Evolutionary conservation across 192 early-diverging fungal species (phyloP).

Genomic region (Coemansia sp.): DNA sequence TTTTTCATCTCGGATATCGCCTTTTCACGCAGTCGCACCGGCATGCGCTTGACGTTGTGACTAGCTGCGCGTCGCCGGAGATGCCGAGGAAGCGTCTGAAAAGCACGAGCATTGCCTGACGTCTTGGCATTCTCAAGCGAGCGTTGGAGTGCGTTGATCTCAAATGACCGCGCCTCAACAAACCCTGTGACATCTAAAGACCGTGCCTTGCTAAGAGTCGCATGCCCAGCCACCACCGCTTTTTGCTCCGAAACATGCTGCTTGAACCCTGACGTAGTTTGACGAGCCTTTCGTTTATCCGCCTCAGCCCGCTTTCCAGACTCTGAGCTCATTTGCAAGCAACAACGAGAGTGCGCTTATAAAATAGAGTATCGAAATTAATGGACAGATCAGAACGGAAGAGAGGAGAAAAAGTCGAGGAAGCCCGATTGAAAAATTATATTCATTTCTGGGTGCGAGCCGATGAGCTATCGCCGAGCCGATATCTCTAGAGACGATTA

Average conservation of each 20-base stretch:
- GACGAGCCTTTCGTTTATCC: constrained; percentile 20
- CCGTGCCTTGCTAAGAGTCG: constrained; percentile 49
- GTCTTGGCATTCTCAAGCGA: constrained; percentile 68
- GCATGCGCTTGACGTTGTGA: constrained; percentile 94
- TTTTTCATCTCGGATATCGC: constrained; percentile 74
- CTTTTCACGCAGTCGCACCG: constrained; percentile 74
- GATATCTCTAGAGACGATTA: neutral
- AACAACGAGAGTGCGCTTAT: neutral
- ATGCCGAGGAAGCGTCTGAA: constrained; percentile 90
- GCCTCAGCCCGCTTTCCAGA: neutral
- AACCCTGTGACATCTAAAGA: constrained; percentile 46
- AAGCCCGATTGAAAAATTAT: neutral
- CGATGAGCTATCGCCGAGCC: neutral
- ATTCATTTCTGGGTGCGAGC: neutral
- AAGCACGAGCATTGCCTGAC: constrained; percentile 67
- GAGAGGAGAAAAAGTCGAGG: neutral
- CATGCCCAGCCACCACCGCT: neutral
- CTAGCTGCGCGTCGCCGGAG: constrained; percentile 93
- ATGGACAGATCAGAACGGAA: neutral
- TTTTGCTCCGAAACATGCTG: constrained; percentile 12
- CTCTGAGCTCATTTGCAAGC: neutral
- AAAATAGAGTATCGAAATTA: neutral
- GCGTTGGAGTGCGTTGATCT: constrained; percentile 84
- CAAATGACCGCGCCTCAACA: constrained; percentile 77
- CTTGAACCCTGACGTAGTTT: constrained; percentile 1